phyloP scores from a whole-genome alignment of 129 eudicot genomes.

The Deinandra increscens region DNA sequence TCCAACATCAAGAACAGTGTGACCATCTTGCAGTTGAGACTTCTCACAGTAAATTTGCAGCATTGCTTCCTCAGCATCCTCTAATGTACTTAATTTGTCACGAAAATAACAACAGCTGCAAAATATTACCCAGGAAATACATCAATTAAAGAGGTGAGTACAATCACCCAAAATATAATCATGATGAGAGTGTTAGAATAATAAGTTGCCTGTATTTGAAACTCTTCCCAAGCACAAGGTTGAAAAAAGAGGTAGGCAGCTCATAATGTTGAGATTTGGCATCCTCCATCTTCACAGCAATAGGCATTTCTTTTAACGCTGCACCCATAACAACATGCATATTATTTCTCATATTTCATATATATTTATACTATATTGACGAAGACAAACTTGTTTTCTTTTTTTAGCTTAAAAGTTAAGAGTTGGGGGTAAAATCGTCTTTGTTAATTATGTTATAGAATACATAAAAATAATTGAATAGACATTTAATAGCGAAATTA shows the following conservation, averaged over 20 bases:
- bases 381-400: no score
- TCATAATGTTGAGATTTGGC: conserved; percentile 91
- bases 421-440: no score
- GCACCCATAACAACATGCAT: conserved; percentile 28
- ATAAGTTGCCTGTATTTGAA: conserved; percentile 73
- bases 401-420: no score
- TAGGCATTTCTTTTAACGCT: conserved; percentile 90
- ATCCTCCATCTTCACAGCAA: conserved; percentile 77
- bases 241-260: conserved; percentile 91
- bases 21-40: conserved; percentile 82
- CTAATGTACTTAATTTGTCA: conserved; percentile 67
- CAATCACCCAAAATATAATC: neutral
- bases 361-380: no score
- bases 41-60: conserved; percentile 77
- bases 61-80: conserved; percentile 97
- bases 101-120: conserved; percentile 89
- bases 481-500: no score
- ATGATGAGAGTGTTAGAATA: neutral
- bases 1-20: conserved; percentile 94
- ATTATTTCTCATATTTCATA: no score
- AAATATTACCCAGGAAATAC: conserved; percentile 8
- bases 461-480: no score
- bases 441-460: no score
- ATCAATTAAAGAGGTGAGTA: neutral
- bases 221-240: conserved; percentile 88